These are phyloP conservation scores for Monosporascus sp. DNA, from an alignment of 2,329 filamentous ascomycete genomes.

Conservation along the genomic window DNA sequence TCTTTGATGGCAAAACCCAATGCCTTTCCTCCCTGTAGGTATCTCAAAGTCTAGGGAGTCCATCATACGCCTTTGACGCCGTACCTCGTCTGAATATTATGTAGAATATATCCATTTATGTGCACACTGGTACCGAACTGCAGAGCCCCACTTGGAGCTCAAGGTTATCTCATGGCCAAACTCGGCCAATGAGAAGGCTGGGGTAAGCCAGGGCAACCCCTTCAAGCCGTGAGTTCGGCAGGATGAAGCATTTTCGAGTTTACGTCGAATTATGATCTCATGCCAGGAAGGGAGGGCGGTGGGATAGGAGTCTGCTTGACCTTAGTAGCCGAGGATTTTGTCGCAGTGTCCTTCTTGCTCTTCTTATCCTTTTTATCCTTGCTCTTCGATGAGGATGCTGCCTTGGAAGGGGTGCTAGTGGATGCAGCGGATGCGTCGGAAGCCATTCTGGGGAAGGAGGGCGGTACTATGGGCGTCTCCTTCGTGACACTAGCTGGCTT, in stretches of 20 bases:
- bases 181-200: not conserved
- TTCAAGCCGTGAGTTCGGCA: too few species aligned
- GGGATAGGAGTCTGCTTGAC: slow-evolving; percentile 22
- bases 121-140: not conserved
- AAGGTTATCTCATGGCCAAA: not conserved
- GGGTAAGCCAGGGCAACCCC: too few species aligned
- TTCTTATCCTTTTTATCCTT: slow-evolving; percentile 14
- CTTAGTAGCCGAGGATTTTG: not conserved
- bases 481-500: slow-evolving; percentile 20
- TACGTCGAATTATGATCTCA: slow-evolving; percentile 15
- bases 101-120: not conserved
- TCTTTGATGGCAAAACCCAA: not conserved
- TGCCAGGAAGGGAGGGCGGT: slow-evolving; percentile 16
- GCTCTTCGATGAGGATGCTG: slow-evolving; percentile 19
- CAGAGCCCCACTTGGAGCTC: not conserved
- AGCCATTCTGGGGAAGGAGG: slow-evolving; percentile 14
- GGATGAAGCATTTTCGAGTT: not conserved
- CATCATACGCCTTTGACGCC: not conserved
- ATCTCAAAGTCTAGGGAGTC: not conserved
- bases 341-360: slow-evolving; percentile 4
- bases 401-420: slow-evolving; percentile 17
- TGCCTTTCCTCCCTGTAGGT: not conserved
- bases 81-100: not conserved
- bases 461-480: slow-evolving; percentile 29
- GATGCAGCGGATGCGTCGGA: slow-evolving; percentile 20